A percentile compares a stretch with the other conserved stretches of the same genome.
These are phyloP conservation scores for Pythium brachiatum DNA, from an alignment of 352 stramenopile species.

Conservation along the genomic window DNA sequence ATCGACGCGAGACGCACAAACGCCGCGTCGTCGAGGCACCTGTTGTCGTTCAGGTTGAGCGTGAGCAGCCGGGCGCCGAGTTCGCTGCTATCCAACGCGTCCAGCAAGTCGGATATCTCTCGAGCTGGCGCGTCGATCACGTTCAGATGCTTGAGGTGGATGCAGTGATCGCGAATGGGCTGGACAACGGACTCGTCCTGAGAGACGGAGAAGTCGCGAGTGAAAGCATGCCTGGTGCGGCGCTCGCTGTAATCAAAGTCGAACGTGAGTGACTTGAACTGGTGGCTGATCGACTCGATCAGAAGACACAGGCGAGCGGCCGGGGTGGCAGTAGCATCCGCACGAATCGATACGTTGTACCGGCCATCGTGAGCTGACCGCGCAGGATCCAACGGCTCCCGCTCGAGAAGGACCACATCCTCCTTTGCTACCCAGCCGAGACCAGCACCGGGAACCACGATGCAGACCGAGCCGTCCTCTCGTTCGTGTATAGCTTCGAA, in stretches of 20 bases:
- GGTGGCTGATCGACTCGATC: background rate
- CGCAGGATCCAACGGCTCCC: slow-evolving; percentile 1
- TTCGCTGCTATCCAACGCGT: background rate
- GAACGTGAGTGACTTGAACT: slow-evolving; percentile 1
- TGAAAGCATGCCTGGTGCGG: background rate
- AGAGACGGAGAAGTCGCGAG: background rate
- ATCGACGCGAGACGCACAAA: background rate
- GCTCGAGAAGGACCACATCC: background rate
- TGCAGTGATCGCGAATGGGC: background rate
- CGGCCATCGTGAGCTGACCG: background rate
- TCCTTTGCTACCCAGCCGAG: background rate
- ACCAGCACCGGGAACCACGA: background rate
- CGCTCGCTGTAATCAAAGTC: background rate
- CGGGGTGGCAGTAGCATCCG: background rate
- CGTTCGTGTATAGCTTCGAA: background rate
- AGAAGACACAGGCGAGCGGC: background rate
- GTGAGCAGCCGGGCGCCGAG: background rate
- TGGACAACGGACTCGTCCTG: background rate
- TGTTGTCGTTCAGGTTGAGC: slow-evolving; percentile 5
- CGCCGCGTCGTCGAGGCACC: background rate
- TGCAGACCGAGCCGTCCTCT: background rate
- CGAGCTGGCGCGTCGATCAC: background rate
- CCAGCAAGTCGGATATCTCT: background rate
- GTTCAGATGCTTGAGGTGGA: background rate
- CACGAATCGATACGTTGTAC: background rate